Base-by-base conservation (phyloP, 306 rosid species). In the Pterocarpus santalinus region DNA sequence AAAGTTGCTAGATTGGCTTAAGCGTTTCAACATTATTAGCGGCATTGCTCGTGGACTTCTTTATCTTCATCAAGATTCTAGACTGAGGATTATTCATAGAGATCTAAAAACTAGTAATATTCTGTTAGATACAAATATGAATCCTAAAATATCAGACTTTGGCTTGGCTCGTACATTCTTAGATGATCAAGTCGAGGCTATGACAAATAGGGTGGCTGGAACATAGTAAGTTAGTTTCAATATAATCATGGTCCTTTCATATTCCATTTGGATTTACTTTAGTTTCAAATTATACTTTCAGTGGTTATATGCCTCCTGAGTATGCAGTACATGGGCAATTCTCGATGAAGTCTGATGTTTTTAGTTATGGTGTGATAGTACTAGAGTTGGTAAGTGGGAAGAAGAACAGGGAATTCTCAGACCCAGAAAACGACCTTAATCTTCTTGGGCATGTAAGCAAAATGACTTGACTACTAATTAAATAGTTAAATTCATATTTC, bases 241-340 rank as follows among this genome's bases (percentile, higher is more conserved):
- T 47, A 3, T 2, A 47, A 47, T 47, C 14, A 47, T 10, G 15
- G 53, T 10, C 12, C 3, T 47, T 47, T 47, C 15, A 10, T 9
- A 12, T 10, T 47, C 0, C 53, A 47, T 13, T 47, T 47, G 53
- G 11, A 47, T 47, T 47, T 47, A 47, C 8, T 47, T 47, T 3
- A 47, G 14, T 2, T 12, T 47, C n/a, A 47, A 47, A 47, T 47
- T 12, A 0, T 13, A 9, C 4, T 12, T 9, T 11, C 22, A 85
- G 88, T 12, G 82, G 88, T 36, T 87, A 82, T 30, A 87, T 87
- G 88, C 78, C 88, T 65, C 87, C 87, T 0, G 81, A 83, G 36
- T 86, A 86, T 32, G 76, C 72, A 2, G 53, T 47, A 5, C 8
- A 47, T 4, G 53, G 53, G 14, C n/a, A 47, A 11, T 47, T 2